These are phyloP conservation scores for Trichoderma pleuroti DNA, from an alignment of 2,329 filamentous ascomycete species.

Conservation along the genomic window DNA sequence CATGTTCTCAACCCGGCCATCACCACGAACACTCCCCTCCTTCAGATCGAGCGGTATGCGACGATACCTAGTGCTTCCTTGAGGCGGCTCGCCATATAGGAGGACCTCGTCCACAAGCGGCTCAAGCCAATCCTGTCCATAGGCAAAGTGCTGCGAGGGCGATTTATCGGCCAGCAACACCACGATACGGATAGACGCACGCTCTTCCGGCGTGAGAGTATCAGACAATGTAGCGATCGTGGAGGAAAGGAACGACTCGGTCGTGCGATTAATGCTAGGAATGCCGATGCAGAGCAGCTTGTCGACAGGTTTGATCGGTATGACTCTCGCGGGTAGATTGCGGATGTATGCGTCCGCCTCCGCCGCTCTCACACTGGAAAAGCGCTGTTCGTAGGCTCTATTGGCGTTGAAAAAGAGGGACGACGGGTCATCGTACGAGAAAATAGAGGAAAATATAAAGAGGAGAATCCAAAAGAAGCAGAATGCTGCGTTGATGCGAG, in stretches of 20 bases:
- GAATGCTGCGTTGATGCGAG: conserved; percentile 32
- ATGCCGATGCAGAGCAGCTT: conserved; percentile 33
- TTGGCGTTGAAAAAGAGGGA: conserved; percentile 33
- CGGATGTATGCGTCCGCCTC: conserved; percentile 29
- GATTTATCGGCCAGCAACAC: conserved; percentile 35
- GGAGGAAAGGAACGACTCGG: conserved; percentile 29
- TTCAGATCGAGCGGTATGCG: conserved; percentile 27
- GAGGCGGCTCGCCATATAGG: conserved; percentile 26
- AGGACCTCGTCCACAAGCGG: conserved; percentile 34
- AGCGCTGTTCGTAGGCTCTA: conserved; percentile 29
- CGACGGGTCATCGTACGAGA: conserved; percentile 35
- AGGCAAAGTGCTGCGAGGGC: conserved; percentile 32
- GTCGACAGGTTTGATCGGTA: neutral
- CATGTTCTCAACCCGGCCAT: conserved; percentile 33
- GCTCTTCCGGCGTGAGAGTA: conserved; percentile 30
- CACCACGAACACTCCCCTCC: conserved; percentile 25
- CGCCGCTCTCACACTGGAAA: conserved; percentile 26
- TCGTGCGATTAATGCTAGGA: conserved; percentile 34
- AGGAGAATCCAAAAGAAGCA: conserved; percentile 31
- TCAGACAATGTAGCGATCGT: conserved; percentile 34
- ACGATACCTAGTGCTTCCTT: conserved; percentile 14
- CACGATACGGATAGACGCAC: conserved; percentile 32
- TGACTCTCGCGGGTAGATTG: neutral
- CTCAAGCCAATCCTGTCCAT: conserved; percentile 31
- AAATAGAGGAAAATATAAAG: conserved; percentile 28